Conservation (phyloP, 2,329 filamentous ascomycete genomes). For the Exophiala calicioides region DNA sequence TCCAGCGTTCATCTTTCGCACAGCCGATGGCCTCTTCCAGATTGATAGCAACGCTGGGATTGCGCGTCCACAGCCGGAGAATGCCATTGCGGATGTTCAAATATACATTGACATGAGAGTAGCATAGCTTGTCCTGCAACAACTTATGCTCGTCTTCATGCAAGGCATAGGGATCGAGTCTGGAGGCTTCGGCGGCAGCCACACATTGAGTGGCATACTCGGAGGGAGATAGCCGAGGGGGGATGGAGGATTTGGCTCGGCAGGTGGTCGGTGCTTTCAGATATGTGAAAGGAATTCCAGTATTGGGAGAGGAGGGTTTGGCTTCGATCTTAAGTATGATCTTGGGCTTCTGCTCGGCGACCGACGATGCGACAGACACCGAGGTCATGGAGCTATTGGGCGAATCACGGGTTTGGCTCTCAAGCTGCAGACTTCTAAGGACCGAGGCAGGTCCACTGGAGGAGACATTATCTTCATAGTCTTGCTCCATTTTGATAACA, state of each 20-base stretch:
- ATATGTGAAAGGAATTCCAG: constrained; percentile 30
- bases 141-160: constrained; percentile 82
- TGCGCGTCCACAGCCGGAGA: constrained; percentile 82
- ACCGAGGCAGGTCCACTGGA: constrained; percentile 28
- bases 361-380: constrained; percentile 31
- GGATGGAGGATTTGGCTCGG: constrained; percentile 80
- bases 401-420: constrained; percentile 34
- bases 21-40: constrained; percentile 87
- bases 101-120: constrained; percentile 89
- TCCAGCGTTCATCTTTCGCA: constrained; percentile 83
- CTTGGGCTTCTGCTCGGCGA: constrained; percentile 29
- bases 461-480: constrained; percentile 39
- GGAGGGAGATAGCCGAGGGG: constrained; percentile 66
- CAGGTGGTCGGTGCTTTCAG: constrained; percentile 51
- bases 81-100: constrained; percentile 96
- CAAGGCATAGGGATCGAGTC: constrained; percentile 84
- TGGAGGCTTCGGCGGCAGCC: constrained; percentile 81
- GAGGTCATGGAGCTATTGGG: constrained; percentile 37
- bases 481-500: constrained; percentile 33
- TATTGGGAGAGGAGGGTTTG: constrained; percentile 20
- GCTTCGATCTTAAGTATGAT: constrained; percentile 21
- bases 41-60: constrained; percentile 78
- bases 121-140: constrained; percentile 77
- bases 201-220: constrained; percentile 93
- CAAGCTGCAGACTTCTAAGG: constrained; percentile 30